phyloP scores from a whole-genome alignment of 2,329 filamentous ascomycete genomes.

The Stagonosporopsis cucurbitacearum region DNA sequence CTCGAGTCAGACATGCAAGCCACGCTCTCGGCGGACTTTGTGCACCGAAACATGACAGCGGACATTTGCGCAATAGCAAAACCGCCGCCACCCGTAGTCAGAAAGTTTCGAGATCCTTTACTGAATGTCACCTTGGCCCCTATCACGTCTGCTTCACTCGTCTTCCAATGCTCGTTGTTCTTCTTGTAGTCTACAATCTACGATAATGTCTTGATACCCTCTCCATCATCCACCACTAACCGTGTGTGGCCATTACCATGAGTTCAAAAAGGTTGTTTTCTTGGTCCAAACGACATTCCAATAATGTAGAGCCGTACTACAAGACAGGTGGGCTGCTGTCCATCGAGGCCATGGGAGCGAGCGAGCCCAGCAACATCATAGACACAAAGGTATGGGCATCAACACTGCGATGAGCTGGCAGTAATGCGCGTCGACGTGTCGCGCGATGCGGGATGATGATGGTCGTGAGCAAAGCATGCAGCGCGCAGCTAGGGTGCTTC shows the following conservation, averaged over 20 bases:
- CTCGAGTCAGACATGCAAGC: conserved; percentile 11
- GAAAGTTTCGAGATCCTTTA: conserved; percentile 16
- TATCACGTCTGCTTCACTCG: not conserved
- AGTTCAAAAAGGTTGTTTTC: conserved; percentile 53
- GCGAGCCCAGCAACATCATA: conserved; percentile 11
- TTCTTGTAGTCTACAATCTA: not conserved
- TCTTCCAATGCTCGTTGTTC: not conserved
- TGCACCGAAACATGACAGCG: conserved; percentile 22
- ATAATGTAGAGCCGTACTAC: conserved; percentile 43
- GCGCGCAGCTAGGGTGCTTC: conserved; percentile 31
- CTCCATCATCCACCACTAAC: not conserved
- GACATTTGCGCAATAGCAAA: conserved; percentile 16
- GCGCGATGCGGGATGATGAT: conserved; percentile 33
- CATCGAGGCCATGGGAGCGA: conserved; percentile 21
- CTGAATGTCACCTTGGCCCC: conserved; percentile 1
- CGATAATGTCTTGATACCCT: conserved; percentile 16
- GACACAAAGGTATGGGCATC: conserved; percentile 41
- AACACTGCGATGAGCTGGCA: conserved; percentile 37
- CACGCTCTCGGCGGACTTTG: conserved; percentile 7
- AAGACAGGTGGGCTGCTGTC: conserved; percentile 49
- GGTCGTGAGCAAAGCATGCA: conserved; percentile 30
- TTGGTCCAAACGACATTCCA: conserved; percentile 52
- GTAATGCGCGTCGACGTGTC: conserved; percentile 39
- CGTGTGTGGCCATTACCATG: conserved; percentile 35
- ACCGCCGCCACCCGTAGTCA: conserved; percentile 15